Evolutionary conservation across 163 green algal species (phyloP).

Genomic region (Chloromonas sp.): DNA sequence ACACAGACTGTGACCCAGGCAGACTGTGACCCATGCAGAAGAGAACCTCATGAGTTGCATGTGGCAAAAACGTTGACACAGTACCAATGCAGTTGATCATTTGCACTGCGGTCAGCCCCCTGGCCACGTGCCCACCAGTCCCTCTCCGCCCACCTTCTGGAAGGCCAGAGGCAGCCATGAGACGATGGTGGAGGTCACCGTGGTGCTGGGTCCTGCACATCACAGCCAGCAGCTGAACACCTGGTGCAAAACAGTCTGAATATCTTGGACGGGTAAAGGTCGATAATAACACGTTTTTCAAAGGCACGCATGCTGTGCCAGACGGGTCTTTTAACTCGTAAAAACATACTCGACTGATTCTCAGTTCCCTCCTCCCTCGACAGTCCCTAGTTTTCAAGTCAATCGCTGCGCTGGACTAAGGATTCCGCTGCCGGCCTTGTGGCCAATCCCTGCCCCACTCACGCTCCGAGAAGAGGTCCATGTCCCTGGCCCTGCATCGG

Average conservation of each 20-base stretch:
- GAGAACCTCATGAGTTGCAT: background rate
- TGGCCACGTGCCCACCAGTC: background rate
- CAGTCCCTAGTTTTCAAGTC: too few species aligned
- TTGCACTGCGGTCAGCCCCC: background rate
- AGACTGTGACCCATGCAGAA: background rate
- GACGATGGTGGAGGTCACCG: background rate
- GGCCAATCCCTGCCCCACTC: background rate
- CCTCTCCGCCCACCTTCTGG: background rate
- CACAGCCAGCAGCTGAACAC: background rate
- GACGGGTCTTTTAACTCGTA: background rate
- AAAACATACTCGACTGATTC: background rate
- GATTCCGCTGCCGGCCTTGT: background rate
- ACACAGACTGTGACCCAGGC: too few species aligned
- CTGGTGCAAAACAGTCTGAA: background rate
- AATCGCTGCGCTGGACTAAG: background rate
- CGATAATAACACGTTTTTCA: background rate
- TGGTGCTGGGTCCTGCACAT: background rate
- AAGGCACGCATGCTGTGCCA: background rate
- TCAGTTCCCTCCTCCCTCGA: too few species aligned
- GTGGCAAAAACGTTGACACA: background rate
- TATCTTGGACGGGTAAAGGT: background rate
- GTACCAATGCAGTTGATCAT: too few species aligned
- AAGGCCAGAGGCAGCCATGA: conserved; percentile 1
- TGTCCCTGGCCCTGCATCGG: background rate
- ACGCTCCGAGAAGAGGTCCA: background rate